These are phyloP conservation scores for Trametes hirsuta DNA, from an alignment of 1,284 basidiomycete species.

Conservation along the genomic window DNA sequence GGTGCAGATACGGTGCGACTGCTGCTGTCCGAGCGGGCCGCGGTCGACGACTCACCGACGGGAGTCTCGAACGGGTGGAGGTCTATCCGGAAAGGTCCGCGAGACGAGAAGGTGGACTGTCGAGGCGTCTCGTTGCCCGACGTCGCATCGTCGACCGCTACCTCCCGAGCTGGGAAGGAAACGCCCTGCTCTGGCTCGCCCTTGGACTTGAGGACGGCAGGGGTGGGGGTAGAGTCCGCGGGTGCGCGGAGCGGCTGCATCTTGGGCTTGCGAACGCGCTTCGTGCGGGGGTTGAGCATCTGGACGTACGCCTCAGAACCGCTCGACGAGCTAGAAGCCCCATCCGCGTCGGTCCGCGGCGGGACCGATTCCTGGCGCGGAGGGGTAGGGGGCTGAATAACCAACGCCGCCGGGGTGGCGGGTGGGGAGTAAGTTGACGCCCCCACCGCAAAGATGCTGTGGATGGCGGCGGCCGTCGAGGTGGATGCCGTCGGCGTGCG, in stretches of 20 bases:
- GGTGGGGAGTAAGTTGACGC: constrained; percentile 29
- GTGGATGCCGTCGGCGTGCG: constrained; percentile 9
- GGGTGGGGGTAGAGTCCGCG: constrained; percentile 46
- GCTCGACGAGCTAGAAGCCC: constrained; percentile 30
- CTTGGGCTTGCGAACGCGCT: constrained; percentile 37
- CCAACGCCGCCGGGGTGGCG: constrained; percentile 19
- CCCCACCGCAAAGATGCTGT: constrained; percentile 18
- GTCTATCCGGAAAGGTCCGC: constrained; percentile 9
- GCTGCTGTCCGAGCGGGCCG: constrained; percentile 10
- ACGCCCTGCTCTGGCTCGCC: constrained; percentile 19
- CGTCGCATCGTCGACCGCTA: constrained; percentile 1
- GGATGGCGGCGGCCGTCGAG: constrained; percentile 24
- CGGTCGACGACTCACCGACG: not conserved
- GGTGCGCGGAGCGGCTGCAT: constrained; percentile 39
- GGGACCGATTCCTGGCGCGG: constrained; percentile 19
- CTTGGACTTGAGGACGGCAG: constrained; percentile 38
- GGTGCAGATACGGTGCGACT: constrained; percentile 16
- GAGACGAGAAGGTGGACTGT: constrained; percentile 10
- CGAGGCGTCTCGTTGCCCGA: constrained; percentile 23
- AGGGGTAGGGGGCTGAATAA: constrained; percentile 39
- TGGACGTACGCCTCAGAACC: constrained; percentile 33
- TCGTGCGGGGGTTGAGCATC: constrained; percentile 31
- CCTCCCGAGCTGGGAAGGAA: constrained; percentile 25
- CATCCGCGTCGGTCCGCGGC: not conserved
- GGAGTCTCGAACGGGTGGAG: constrained; percentile 9